Base-by-base conservation (phyloP, 805 yeast genomes). In the Cyberlindnera petersonii region DNA sequence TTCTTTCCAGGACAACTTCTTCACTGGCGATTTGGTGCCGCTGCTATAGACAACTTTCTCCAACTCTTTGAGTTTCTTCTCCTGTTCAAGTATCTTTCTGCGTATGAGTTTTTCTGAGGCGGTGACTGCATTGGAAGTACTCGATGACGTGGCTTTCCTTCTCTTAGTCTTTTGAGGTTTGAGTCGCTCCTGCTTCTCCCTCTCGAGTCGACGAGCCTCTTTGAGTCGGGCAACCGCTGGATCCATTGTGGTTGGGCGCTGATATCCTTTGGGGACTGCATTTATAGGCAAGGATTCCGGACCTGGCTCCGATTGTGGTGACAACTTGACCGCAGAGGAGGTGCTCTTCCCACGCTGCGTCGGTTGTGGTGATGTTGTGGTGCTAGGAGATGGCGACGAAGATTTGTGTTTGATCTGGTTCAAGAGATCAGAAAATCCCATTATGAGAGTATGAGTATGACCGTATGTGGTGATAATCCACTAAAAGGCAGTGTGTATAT, bases 211-310 rank as follows among this genome's bases (percentile, higher is more conserved):
- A 53, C 91, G 65, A 3, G 79, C 75, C 42, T 81, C 88, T 48
- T 83, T 83, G 26, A 83, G 61, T 41, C 82, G 60, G 26, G 75
- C 77, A 8, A 83, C 86, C 4, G 86, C 86, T 0, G 89, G 87
- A 53, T 83, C 91, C 5, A 71, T 66, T 17, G 61, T 56, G 36
- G 68, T 49, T 2, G 43, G 24, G 1, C 33, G 15, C 4, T 14
- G 13, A n/a, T 29, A 37, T 14, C 23, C 43, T 6, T 22, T 20
- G 9, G 48, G 44, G 10, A 40, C 18, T 9, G 35, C 43, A 17
- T 44, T 38, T 15, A 40, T 22, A 5, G 43, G 43, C 2, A 26
- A 9, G 8, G 4, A 10, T 17, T 10, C 5, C 5, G 24, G 29
- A 5, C 9, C 30, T 8, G 11, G 10, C 10, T 20, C 30, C 14